Evolutionary conservation across 1,284 basidiomycete species (phyloP).

Genomic region (Trametes polyzona): DNA sequence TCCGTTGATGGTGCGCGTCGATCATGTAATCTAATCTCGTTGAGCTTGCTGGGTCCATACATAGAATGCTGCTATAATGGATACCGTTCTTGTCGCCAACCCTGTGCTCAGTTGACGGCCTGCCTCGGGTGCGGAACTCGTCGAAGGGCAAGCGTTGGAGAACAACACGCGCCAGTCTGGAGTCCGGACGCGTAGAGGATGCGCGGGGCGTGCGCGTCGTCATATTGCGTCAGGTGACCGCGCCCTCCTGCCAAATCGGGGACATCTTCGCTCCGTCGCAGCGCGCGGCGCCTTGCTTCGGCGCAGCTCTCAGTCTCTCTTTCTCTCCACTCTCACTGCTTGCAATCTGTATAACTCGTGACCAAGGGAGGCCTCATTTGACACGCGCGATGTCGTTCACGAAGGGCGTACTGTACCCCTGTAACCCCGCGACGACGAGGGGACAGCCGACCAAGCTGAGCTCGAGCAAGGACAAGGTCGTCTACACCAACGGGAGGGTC

Average conservation of each 20-base stretch:
- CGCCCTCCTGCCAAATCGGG: constrained; percentile 26
- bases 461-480: constrained; percentile 82
- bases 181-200: no score
- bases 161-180: no score
- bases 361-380: not conserved
- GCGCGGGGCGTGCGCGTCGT: constrained; percentile 18
- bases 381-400: constrained; percentile 59
- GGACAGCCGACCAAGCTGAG: constrained; percentile 84
- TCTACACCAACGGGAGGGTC: constrained; percentile 86
- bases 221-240: constrained; percentile 25
- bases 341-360: not conserved
- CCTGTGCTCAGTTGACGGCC: no score
- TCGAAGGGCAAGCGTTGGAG: no score
- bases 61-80: no score
- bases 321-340: not conserved
- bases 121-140: no score
- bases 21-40: not conserved
- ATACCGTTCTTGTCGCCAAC: no score
- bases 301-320: not conserved
- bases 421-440: constrained; percentile 76
- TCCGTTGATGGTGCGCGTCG: not conserved
- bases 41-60: no score
- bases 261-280: constrained; percentile 22
- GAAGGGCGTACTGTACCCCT: constrained; percentile 62
- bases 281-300: not conserved